These are phyloP conservation scores for Ophiostoma sp. DNA, from an alignment of 2,329 filamentous ascomycete genomes.

Conservation along the genomic window DNA sequence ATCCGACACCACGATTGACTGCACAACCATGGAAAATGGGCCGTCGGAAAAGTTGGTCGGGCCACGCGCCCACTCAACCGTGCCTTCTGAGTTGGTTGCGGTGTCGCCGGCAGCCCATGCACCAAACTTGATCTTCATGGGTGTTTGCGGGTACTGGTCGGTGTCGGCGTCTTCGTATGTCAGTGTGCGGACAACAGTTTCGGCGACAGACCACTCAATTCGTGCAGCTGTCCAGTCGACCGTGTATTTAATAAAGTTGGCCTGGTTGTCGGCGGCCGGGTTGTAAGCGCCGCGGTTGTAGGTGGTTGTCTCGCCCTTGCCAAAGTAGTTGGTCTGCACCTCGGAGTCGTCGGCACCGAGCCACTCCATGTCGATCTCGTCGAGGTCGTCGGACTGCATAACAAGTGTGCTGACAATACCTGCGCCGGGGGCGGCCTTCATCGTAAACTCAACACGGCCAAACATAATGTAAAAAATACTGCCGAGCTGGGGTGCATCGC, in stretches of 20 bases:
- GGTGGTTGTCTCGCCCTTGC: constrained; percentile 78
- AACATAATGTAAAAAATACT: constrained; percentile 99
- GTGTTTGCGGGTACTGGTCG: constrained; percentile 85
- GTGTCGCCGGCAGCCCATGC: constrained; percentile 84
- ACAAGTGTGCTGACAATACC: constrained; percentile 94
- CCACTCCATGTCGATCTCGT: constrained; percentile 98
- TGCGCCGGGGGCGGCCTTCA: constrained; percentile 80
- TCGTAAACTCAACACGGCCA: constrained; percentile 76
- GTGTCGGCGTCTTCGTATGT: constrained; percentile 60
- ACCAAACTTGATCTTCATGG: constrained; percentile 91
- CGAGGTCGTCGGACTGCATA: constrained; percentile 81
- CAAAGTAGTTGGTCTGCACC: constrained; percentile 97
- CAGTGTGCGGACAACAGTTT: constrained; percentile 69
- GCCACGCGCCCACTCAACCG: constrained; percentile 84
- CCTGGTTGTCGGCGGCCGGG: constrained; percentile 63
- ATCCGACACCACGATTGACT: constrained; percentile 71
- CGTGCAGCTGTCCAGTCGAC: constrained; percentile 85
- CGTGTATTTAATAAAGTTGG: constrained; percentile 75
- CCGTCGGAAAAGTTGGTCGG: constrained; percentile 76
- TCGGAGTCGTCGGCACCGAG: constrained; percentile 69
- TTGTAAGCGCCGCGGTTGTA: constrained; percentile 87
- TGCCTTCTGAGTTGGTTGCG: constrained; percentile 68
- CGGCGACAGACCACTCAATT: constrained; percentile 82
- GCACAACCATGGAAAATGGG: constrained; percentile 81
- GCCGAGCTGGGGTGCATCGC: constrained; percentile 78